A percentile compares a stretch with the other conserved stretches of the same genome.
Conservation (phyloP, 768 basidiomycete species). For the Suillus spraguei region DNA sequence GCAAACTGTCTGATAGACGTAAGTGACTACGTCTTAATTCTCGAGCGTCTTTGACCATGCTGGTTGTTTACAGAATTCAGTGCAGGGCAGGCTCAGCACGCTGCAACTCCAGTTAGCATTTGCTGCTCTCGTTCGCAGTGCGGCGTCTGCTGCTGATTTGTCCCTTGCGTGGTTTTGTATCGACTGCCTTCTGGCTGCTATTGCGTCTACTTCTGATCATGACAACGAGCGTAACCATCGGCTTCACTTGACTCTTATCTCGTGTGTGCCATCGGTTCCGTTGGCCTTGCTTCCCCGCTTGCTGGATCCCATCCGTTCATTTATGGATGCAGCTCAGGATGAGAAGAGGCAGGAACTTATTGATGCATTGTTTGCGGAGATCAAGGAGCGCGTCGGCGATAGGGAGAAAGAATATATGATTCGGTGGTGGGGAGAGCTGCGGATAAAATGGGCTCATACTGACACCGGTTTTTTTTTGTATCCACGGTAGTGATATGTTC, state of each 20-base stretch:
- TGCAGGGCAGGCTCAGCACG: slow-evolving; percentile 58
- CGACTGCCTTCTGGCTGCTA: slow-evolving; percentile 49
- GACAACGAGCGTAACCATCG: slow-evolving; percentile 44
- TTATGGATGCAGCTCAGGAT: slow-evolving; percentile 34
- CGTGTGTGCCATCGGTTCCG: slow-evolving; percentile 65
- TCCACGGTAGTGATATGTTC: background rate
- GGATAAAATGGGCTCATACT: slow-evolving; percentile 24
- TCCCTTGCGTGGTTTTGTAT: slow-evolving; percentile 74
- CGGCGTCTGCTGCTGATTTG: slow-evolving; percentile 43
- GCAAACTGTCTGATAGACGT: slow-evolving; percentile 72
- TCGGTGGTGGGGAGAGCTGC: slow-evolving; percentile 71
- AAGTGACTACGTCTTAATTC: slow-evolving; percentile 16
- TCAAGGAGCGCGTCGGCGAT: slow-evolving; percentile 67
- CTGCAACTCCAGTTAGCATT: slow-evolving; percentile 75
- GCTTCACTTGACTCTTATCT: slow-evolving; percentile 65
- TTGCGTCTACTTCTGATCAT: slow-evolving; percentile 18
- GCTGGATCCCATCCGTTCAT: slow-evolving; percentile 48
- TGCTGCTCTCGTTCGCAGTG: slow-evolving; percentile 67
- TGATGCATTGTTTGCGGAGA: slow-evolving; percentile 61
- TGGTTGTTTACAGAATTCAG: slow-evolving; percentile 54
- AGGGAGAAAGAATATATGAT: slow-evolving; percentile 67
- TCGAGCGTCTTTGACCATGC: slow-evolving; percentile 9
- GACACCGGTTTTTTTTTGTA: no score
- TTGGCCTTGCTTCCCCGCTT: slow-evolving; percentile 54
- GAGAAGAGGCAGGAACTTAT: slow-evolving; percentile 47